phyloP scores from a whole-genome alignment of 2,329 filamentous ascomycete species.

The Alternaria sp. region DNA sequence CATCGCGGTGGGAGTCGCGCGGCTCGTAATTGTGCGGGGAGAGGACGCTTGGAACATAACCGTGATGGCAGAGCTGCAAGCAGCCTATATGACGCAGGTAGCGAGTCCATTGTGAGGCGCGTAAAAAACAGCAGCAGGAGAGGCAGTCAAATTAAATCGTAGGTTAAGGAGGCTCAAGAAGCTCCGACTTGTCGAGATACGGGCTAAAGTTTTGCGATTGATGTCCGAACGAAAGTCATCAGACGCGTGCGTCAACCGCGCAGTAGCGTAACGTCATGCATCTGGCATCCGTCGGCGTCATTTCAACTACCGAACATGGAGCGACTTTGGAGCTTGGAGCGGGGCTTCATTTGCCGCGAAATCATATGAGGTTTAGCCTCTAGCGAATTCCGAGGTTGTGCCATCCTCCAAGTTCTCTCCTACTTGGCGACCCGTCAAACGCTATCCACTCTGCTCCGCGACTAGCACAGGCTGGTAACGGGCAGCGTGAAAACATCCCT shows the following conservation, averaged over 20 bases:
- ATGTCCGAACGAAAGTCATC: slow-evolving; percentile 11
- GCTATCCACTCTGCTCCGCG: background rate
- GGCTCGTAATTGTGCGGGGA: slow-evolving; percentile 41
- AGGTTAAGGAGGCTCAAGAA: slow-evolving; percentile 8
- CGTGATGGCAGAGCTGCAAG: slow-evolving; percentile 40
- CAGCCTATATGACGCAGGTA: slow-evolving; percentile 42
- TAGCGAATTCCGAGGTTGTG: slow-evolving; percentile 11
- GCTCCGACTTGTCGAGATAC: background rate
- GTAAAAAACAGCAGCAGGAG: slow-evolving; percentile 1
- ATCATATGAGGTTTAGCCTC: slow-evolving; percentile 12
- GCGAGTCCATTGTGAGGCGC: slow-evolving; percentile 37
- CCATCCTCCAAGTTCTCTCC: background rate
- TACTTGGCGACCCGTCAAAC: slow-evolving; percentile 2
- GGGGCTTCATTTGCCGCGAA: slow-evolving; percentile 11
- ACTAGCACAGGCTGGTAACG: background rate
- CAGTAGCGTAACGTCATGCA: slow-evolving; percentile 14
- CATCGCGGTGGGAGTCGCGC: slow-evolving; percentile 31
- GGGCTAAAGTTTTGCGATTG: slow-evolving; percentile 1
- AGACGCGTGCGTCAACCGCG: slow-evolving; percentile 9
- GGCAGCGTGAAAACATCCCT: too few species aligned
- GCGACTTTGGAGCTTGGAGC: slow-evolving; percentile 3
- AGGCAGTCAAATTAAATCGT: slow-evolving; percentile 5
- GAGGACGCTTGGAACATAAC: slow-evolving; percentile 34
- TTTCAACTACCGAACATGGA: slow-evolving; percentile 13
- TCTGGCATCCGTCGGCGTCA: slow-evolving; percentile 13